These are phyloP conservation scores for Jaminaea rosea DNA, from an alignment of 1,284 basidiomycete genomes.

Conservation along the genomic window DNA sequence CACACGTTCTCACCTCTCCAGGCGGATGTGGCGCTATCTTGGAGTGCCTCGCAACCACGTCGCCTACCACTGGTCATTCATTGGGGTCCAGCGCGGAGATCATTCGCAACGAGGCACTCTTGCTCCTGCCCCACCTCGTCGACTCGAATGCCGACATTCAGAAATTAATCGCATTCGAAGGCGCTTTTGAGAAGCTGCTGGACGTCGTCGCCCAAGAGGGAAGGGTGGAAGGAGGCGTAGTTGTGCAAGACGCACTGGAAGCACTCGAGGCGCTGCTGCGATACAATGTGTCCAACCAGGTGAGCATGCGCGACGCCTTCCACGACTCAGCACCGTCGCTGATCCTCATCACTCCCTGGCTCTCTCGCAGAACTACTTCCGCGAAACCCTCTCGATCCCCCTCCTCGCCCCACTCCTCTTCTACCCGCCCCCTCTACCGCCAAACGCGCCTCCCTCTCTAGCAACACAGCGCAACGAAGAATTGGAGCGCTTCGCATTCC, in stretches of 20 bases:
- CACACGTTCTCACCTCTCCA: slow-evolving; percentile 74
- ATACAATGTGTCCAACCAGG: slow-evolving; percentile 93
- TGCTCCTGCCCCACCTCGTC: slow-evolving; percentile 71
- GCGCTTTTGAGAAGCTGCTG: slow-evolving; percentile 91
- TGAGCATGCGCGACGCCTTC: slow-evolving; percentile 36
- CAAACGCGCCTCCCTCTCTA: slow-evolving; percentile 51
- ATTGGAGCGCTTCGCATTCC: slow-evolving; percentile 85
- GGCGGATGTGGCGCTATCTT: slow-evolving; percentile 63
- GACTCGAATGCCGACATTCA: slow-evolving; percentile 87
- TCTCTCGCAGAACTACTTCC: slow-evolving; percentile 77
- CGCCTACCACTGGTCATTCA: slow-evolving; percentile 43
- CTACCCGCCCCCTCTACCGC: slow-evolving; percentile 62
- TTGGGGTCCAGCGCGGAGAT: slow-evolving; percentile 40
- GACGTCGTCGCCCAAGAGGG: slow-evolving; percentile 78
- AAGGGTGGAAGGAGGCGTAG: slow-evolving; percentile 75
- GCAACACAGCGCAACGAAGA: slow-evolving; percentile 50
- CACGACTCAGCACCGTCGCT: background rate
- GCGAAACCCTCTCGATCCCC: slow-evolving; percentile 77
- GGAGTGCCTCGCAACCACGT: slow-evolving; percentile 48
- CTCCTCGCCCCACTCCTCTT: slow-evolving; percentile 72
- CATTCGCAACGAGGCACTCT: slow-evolving; percentile 52
- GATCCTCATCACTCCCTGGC: background rate
- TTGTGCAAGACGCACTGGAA: slow-evolving; percentile 74
- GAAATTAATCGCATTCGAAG: slow-evolving; percentile 93
- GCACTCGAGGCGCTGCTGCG: slow-evolving; percentile 76